Base-by-base conservation (phyloP, 441 rosid species). In the Jatropha multifida region DNA sequence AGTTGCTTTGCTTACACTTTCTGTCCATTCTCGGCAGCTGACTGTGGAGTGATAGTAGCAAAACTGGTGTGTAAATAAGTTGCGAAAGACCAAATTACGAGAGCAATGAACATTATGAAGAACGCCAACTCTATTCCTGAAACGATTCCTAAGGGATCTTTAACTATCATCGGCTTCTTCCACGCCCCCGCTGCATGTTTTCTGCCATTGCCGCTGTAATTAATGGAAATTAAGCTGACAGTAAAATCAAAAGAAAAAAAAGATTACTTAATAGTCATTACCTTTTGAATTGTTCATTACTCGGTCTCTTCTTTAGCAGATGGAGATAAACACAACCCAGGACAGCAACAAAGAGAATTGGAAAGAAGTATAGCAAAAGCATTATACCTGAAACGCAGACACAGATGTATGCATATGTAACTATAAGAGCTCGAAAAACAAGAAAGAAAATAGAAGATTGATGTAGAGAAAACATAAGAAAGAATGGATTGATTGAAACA, bases 131-230 rank as follows among this genome's bases (percentile, higher is more conserved):
- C 91, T 48, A 62, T 78, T 48, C 80, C 74, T 2, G 88, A 78
- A 65, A 89, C 86, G 17, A 86, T 83, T 38, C 93, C 93, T 0
- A 89, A 67, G 20, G 91, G 89, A 4, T 85, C 87, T 82, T 78
- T 86, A 58, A 83, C 85, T 1, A 88, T 58, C 72, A 72, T 85
- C 0, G 89, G 87, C 58, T 71, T 71, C 68, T 46, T 80, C 88
- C 81, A 85, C 26, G 61, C 41, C 26, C 49, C 56, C 32, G 76
- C 60, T 18, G n/a, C 7, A 5, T 71, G 63, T 4, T 18, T 60
- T 71, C 38, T 51, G 71, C 68, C 59, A n/a, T 68, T 51, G 64
- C 54, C 48, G 26, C 54, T 20, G 40, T 27, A 8, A 64, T 64
- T 7, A 0, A 2, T 42, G 18, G 2, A 23, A 48, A 26, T 42